These are phyloP conservation scores for Barbatosphaeria neglecta DNA, from an alignment of 495 filamentous ascomycete species.

Conservation along the genomic window DNA sequence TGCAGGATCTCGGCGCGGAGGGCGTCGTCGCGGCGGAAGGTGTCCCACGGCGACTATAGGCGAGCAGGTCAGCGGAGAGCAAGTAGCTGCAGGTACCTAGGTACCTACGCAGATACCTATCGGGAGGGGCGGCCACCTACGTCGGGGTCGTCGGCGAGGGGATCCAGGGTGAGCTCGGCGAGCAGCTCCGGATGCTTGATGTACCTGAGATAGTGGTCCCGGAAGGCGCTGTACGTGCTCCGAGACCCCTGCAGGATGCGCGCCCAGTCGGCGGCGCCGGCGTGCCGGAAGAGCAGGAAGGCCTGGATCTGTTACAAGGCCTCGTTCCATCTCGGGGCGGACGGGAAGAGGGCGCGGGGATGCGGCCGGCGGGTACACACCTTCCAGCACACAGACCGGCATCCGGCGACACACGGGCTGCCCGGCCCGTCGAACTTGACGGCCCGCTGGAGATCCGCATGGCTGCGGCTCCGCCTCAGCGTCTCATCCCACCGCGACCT, in stretches of 20 bases:
- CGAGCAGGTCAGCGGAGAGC: not conserved
- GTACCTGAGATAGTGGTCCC: constrained; percentile 62
- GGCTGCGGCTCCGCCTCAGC: constrained; percentile 44
- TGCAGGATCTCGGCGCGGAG: constrained; percentile 85
- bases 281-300: constrained; percentile 68
- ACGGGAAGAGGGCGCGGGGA: no score
- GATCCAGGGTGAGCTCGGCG: constrained; percentile 58
- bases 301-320: no score
- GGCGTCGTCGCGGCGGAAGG: constrained; percentile 69
- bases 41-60: constrained; percentile 83
- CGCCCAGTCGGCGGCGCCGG: constrained; percentile 58
- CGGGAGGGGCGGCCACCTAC: constrained; percentile 36
- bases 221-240: constrained; percentile 57
- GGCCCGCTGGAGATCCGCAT: constrained; percentile 53
- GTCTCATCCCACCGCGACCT: constrained; percentile 55
- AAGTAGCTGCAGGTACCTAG: no score
- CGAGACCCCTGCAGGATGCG: constrained; percentile 55
- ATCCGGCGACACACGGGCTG: constrained; percentile 56
- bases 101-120: no score
- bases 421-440: constrained; percentile 44
- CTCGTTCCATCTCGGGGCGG: no score
- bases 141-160: constrained; percentile 73
- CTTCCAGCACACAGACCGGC: constrained; percentile 93
- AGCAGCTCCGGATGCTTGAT: constrained; percentile 75
- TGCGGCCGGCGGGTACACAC: no score